A percentile compares a stretch with the other conserved stretches of the same genome.
Evolutionary conservation across 148 eudicot genomes (phyloP).

Genomic region (Chenopodium quinoa): DNA sequence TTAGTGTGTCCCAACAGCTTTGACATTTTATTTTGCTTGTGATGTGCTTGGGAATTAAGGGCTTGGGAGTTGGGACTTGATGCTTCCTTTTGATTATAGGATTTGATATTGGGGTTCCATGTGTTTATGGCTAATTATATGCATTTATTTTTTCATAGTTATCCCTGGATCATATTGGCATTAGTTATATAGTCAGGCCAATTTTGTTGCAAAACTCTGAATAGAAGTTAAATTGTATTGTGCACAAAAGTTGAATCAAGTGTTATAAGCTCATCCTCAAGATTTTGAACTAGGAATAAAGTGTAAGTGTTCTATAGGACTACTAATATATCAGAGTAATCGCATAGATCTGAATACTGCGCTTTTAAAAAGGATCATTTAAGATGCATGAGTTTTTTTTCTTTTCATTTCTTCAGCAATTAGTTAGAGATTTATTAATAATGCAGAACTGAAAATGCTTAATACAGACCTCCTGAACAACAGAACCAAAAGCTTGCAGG

Average conservation of each 20-base stretch:
- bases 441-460: too few relatives aligned
- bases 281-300: background rate
- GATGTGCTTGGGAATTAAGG: background rate
- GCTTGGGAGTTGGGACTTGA: background rate
- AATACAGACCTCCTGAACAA: too few relatives aligned
- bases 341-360: too few relatives aligned
- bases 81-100: background rate
- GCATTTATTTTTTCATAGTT: background rate
- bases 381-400: too few relatives aligned
- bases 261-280: background rate
- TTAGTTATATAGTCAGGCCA: background rate
- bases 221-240: background rate
- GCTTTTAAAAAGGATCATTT: too few relatives aligned
- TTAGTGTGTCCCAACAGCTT: background rate
- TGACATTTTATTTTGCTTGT: background rate
- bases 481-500: too few relatives aligned
- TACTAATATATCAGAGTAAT: too few relatives aligned
- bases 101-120: background rate
- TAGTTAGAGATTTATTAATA: too few relatives aligned
- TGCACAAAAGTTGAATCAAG: too few relatives aligned
- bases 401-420: too few relatives aligned
- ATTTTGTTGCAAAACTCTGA: background rate
- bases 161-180: background rate
- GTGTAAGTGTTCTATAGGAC: background rate
- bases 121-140: background rate